Evolutionary conservation across 2,329 filamentous ascomycete genomes (phyloP), one percentile per base, ranked within the genome.

Genomic region (Clonostachys sp.): DNA sequence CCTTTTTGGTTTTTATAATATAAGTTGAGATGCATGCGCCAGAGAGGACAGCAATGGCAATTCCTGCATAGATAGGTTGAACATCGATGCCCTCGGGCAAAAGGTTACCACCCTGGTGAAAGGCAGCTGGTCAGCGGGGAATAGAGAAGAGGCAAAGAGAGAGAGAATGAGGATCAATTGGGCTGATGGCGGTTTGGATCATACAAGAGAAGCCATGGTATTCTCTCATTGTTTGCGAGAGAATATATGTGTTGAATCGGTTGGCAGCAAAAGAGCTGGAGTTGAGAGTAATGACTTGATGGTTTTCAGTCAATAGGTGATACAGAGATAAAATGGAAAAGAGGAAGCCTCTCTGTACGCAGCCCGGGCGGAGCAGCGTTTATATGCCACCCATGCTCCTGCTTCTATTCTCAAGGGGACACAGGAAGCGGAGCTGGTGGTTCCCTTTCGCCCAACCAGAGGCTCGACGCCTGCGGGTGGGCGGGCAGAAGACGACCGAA

Each of bases 201-300:
- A 30, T 57, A 69, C 81, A 84, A 73, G 80, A 84, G 70, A 84
- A 84, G 73, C 80, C 81, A 84, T 85, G 81, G 61, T 84, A 84
- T 71, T 84, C 80, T 83, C 81, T 80, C 81, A 84, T 84, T 72
- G 59, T 68, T 55, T 55, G 52, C 60, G 60, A 61, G 55, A 57
- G 61, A 61, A 56, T 50, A 49, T 43, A 46, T 13, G 14, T 45
- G 30, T 18, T 35, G 40, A 38, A 43, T 38, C 13, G n/a, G 50
- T 43, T 30, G 9, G 24, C 24, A 30, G 24, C 24, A 30, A 30
- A 30, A 30, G 24, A 30, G 24, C 24, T 30, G 24, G 6, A 30
- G 24, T 30, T 30, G 24, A 30, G 24, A 30, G 24, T 9, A 30
- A 30, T 30, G 24, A 30, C 24, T 30, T 30, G 24, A 30, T 30